A percentile compares a stretch with the other conserved stretches of the same genome.
Conservation (phyloP, 495 filamentous ascomycete genomes). For the Penicillium fimorum region DNA sequence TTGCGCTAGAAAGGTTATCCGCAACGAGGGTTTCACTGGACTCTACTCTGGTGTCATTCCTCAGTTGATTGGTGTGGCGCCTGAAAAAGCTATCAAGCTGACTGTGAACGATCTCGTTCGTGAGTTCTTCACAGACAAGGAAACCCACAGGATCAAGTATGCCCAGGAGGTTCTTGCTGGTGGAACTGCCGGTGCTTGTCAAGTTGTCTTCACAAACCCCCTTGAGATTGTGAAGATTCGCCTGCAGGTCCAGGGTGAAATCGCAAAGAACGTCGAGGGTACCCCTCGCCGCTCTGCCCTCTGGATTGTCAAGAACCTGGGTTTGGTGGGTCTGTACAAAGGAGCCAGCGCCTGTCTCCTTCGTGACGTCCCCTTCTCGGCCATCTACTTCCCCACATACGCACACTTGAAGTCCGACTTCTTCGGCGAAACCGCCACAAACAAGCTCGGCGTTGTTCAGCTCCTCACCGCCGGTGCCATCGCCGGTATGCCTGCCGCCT, state of each 20-base stretch:
- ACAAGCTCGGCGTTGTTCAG: slow-evolving; percentile 89
- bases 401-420: slow-evolving; percentile 88
- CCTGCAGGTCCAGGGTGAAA: slow-evolving; percentile 94
- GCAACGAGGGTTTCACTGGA: slow-evolving; percentile 85
- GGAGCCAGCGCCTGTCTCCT: slow-evolving; percentile 94
- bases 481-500: slow-evolving; percentile 97
- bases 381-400: slow-evolving; percentile 98
- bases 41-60: slow-evolving; percentile 93
- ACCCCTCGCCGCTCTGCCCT: slow-evolving; percentile 84
- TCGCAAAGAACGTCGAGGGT: slow-evolving; percentile 83
- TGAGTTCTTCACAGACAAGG: slow-evolving; percentile 69
- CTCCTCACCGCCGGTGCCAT: slow-evolving; percentile 94
- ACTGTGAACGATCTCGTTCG: slow-evolving; percentile 95
- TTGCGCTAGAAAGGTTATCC: slow-evolving; percentile 86
- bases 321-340: slow-evolving; percentile 95
- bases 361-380: slow-evolving; percentile 95
- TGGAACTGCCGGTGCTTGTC: slow-evolving; percentile 87
- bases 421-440: slow-evolving; percentile 85
- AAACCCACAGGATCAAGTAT: slow-evolving; percentile 70
- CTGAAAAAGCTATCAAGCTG: slow-evolving; percentile 98
- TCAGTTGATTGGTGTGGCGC: slow-evolving; percentile 93
- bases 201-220: slow-evolving; percentile 98
- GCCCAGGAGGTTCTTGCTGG: slow-evolving; percentile 79
- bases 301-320: slow-evolving; percentile 95
- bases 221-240: slow-evolving; percentile 99